Conservation (phyloP, 192 early-diverging fungal genomes). For the Coemansia reversa region DNA sequence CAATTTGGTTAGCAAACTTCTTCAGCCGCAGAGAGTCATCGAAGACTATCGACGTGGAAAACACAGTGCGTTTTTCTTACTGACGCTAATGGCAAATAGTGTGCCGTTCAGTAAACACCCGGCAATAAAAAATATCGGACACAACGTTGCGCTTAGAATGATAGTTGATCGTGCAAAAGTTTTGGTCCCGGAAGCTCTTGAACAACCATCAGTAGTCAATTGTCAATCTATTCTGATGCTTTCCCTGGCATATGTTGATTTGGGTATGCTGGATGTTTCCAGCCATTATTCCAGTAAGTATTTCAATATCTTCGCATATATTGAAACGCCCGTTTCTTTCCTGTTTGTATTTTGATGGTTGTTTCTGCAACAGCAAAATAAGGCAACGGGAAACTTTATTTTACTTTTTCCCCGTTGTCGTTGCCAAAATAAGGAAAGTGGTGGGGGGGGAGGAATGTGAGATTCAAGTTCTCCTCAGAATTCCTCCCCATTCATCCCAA, state of each 20-base stretch:
- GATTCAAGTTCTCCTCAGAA: no score
- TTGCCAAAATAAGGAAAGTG: background rate
- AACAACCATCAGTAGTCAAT: slow-evolving; percentile 20
- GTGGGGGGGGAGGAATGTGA: no score
- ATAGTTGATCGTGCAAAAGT: slow-evolving; percentile 34
- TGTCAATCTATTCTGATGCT: slow-evolving; percentile 39
- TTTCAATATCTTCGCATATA: no score
- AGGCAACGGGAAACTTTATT: background rate
- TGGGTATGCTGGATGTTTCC: slow-evolving; percentile 32
- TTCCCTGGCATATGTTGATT: slow-evolving; percentile 36
- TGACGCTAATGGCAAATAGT: slow-evolving; percentile 45
- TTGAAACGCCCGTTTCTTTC: no score
- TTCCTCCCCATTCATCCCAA: no score
- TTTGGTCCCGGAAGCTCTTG: slow-evolving; percentile 36
- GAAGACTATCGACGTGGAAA: slow-evolving; percentile 15
- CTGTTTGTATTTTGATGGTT: no score
- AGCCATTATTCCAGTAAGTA: slow-evolving; percentile 52
- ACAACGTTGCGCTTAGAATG: slow-evolving; percentile 14
- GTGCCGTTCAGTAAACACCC: slow-evolving; percentile 36
- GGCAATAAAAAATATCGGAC: slow-evolving; percentile 18
- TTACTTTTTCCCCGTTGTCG: no score
- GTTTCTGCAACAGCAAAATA: no score
- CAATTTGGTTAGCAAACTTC: slow-evolving; percentile 45
- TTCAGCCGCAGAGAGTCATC: slow-evolving; percentile 33
- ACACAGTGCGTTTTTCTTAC: slow-evolving; percentile 24